phyloP scores from a whole-genome alignment of 768 basidiomycete species.

The Hericium rajendrae region DNA sequence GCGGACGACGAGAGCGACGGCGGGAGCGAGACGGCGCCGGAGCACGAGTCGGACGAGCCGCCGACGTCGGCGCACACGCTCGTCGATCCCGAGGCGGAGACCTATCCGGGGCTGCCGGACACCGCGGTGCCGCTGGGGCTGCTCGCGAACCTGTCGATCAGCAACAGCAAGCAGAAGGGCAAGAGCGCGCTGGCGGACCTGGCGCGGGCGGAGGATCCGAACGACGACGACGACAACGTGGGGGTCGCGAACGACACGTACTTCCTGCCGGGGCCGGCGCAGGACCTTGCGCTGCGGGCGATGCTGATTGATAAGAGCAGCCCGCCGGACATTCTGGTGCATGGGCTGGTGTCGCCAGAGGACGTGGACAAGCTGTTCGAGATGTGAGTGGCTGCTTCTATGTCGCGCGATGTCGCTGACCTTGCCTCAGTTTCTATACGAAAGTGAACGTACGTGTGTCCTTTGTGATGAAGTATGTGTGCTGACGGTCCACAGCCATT shows the following conservation, averaged over 20 bases:
- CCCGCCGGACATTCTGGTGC: slow-evolving; percentile 74
- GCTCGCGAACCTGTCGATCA: slow-evolving; percentile 62
- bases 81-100: slow-evolving; percentile 31
- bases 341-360: slow-evolving; percentile 65
- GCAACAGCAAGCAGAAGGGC: slow-evolving; percentile 37
- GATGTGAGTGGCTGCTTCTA: slow-evolving; percentile 41
- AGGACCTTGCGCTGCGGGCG: slow-evolving; percentile 59
- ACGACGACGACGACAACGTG: slow-evolving; percentile 23
- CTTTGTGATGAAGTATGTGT: slow-evolving; percentile 34
- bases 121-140: slow-evolving; percentile 67
- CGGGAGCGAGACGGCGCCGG: slow-evolving; percentile 9
- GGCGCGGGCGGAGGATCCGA: slow-evolving; percentile 5
- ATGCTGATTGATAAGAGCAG: slow-evolving; percentile 68
- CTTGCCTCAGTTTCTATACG: slow-evolving; percentile 50
- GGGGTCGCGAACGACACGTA: slow-evolving; percentile 76
- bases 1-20: slow-evolving; percentile 22
- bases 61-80: slow-evolving; percentile 16
- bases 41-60: slow-evolving; percentile 6
- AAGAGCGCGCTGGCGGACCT: slow-evolving; percentile 21
- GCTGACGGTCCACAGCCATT: slow-evolving; percentile 70
- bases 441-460: slow-evolving; percentile 49
- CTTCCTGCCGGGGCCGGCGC: slow-evolving; percentile 74
- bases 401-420: background rate
- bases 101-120: slow-evolving; percentile 46
- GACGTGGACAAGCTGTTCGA: slow-evolving; percentile 81